Conservation (phyloP, 2,329 filamentous ascomycete genomes). For the Fragosphaeria purpurea region DNA sequence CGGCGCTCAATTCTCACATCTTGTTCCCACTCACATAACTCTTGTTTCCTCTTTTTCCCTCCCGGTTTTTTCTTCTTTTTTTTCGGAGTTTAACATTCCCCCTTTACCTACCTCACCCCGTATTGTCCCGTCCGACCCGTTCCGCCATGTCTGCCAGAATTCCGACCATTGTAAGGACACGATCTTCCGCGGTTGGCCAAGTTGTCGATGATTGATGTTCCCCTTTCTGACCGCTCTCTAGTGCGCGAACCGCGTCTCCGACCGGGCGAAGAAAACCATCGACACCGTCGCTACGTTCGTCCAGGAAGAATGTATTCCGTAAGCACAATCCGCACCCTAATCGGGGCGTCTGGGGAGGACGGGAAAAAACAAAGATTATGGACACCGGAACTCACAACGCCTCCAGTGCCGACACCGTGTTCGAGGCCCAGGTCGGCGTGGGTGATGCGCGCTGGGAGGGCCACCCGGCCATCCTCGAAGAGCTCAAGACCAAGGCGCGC, state of each 20-base stretch:
- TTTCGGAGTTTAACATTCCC: no score
- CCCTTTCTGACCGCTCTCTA: conserved; percentile 7
- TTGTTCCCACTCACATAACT: no score
- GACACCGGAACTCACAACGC: no score
- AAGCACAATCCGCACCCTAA: conserved; percentile 20
- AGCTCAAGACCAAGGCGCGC: conserved; percentile 75
- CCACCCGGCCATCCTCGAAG: conserved; percentile 74
- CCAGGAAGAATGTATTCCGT: conserved; percentile 86
- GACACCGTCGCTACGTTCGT: conserved; percentile 93
- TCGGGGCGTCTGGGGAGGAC: no score
- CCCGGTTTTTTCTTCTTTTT: no score
- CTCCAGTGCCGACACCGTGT: conserved; percentile 63
- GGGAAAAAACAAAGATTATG: no score
- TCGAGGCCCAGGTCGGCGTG: conserved; percentile 67
- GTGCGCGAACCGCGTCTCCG: conserved; percentile 56
- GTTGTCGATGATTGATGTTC: not conserved
- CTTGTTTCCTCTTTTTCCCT: no score
- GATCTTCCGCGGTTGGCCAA: not conserved
- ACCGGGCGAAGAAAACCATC: conserved; percentile 71
- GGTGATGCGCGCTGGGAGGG: conserved; percentile 68
- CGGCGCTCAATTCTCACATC: no score
- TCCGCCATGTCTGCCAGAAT: conserved; percentile 33
- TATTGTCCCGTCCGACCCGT: no score
- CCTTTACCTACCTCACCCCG: no score
- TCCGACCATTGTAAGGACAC: conserved; percentile 32